These are phyloP conservation scores for Coemansia sp. DNA, from an alignment of 371 early-diverging fungal species.

Conservation along the genomic window DNA sequence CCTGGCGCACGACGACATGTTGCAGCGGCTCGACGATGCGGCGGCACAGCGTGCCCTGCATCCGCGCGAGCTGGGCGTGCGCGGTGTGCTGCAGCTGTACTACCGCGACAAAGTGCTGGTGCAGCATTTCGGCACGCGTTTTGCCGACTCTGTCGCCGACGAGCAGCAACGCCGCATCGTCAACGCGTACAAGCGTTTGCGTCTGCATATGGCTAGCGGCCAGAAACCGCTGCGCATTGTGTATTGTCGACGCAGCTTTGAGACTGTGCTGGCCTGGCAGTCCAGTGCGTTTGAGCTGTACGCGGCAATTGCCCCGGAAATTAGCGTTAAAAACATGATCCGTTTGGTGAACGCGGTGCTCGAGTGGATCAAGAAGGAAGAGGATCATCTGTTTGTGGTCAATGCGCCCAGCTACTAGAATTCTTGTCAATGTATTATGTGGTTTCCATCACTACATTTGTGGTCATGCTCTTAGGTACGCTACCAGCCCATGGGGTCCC, in stretches of 20 bases:
- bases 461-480: too few species aligned
- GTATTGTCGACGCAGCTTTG: constrained; percentile 13
- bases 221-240: constrained; percentile 42
- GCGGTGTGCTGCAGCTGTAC: constrained; percentile 33
- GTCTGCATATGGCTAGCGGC: constrained; percentile 36
- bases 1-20: constrained; percentile 24
- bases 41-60: constrained; percentile 45
- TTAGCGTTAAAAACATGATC: constrained; percentile 42
- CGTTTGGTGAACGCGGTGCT: constrained; percentile 43
- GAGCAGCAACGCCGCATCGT: constrained; percentile 36
- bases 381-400: constrained; percentile 49
- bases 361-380: constrained; percentile 48
- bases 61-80: constrained; percentile 36
- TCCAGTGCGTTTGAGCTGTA: constrained; percentile 50
- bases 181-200: constrained; percentile 43
- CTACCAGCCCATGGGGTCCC: too few species aligned
- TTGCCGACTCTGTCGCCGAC: constrained; percentile 27
- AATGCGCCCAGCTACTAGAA: constrained; percentile 47
- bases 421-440: background rate
- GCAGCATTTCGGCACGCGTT: constrained; percentile 49
- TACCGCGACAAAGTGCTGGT: constrained; percentile 41
- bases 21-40: constrained; percentile 43
- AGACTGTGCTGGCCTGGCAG: constrained; percentile 41
- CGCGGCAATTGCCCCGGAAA: constrained; percentile 35
- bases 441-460: too few species aligned